A percentile compares a stretch with the other conserved stretches of the same genome.
Evolutionary conservation across 2,329 filamentous ascomycete genomes (phyloP).

Genomic region (Torrubiellomyces zombiae): DNA sequence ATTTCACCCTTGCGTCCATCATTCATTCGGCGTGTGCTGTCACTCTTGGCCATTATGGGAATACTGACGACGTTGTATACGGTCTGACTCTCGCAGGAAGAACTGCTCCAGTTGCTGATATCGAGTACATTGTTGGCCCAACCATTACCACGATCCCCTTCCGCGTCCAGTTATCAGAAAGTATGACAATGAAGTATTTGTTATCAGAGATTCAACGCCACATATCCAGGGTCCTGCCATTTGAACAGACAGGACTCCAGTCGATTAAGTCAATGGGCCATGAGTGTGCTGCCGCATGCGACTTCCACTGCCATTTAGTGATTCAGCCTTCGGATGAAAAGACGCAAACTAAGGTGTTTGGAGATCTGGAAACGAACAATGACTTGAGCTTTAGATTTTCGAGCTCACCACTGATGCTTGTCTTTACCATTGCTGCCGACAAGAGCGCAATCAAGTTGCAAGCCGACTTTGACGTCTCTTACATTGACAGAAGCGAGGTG

Average conservation of each 20-base stretch:
- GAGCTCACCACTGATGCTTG: no score
- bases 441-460: no score
- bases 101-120: constrained; percentile 27
- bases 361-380: no score
- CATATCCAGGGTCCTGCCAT: no score
- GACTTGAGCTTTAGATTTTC: no score
- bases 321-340: constrained; percentile 1
- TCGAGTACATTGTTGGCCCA: constrained; percentile 39
- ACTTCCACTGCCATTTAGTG: constrained; percentile 6
- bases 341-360: neutral
- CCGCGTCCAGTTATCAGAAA: constrained; percentile 29
- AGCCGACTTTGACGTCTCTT: no score
- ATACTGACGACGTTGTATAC: constrained; percentile 36
- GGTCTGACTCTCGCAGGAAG: constrained; percentile 43
- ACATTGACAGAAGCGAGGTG: no score
- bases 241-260: constrained; percentile 13
- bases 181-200: no score
- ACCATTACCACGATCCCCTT: constrained; percentile 45
- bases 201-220: no score
- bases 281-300: constrained; percentile 4
- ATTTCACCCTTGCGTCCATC: constrained; percentile 35
- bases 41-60: constrained; percentile 34
- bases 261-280: constrained; percentile 9
- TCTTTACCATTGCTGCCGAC: no score
- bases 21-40: constrained; percentile 44